Evolutionary conservation across 805 yeast genomes (phyloP), one percentile per base, ranked within the genome.

Genomic region (Isabelozyma heimii): DNA sequence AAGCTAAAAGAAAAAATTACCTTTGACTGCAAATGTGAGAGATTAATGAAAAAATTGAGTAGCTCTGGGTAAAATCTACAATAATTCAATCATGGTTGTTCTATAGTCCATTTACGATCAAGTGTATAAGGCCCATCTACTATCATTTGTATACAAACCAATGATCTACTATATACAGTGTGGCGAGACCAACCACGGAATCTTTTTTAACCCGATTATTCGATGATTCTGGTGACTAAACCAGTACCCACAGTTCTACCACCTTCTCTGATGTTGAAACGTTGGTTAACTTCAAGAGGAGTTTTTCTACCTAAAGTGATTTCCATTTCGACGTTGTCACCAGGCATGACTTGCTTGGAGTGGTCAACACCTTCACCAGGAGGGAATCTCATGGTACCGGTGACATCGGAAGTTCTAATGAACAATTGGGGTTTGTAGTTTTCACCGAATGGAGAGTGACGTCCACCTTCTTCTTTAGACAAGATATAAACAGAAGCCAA

Each of bases 221-320:
- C 92, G 57, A 89, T 71, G 72, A 90, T 85, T 76, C 97, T 86
- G 64, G 99, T 94, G 63, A 94, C 83, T 79, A 94, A 79, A 80
- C 99, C 99, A 59, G 99, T 94, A 75, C 97, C 99, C 59, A 94
- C 97, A 58, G 99, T 94, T 80, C 87, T 89, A 72, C 97, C 97
- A 78, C 98, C 97, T 80, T 94, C 99, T 85, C 99, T 94, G 72
- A 94, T 82, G 85, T 94, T 94, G 87, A 94, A 94, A 78, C 98
- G 89, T 81, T 91, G 97, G 72, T 96, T 96, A 63, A 87, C 85
- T 81, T 94, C 99, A 56, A 94, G 66, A 53, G 98, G 96, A 60
- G 95, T 89, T 70, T 96, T 94, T 77, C 83, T 89, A 56, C 87
- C 85, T 67, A 92, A 80, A 69, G 87, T 87, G 69, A 92, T 89